Evolutionary conservation across 257 asterid genomes (phyloP), one percentile per base, ranked within the genome.

Genomic region (Solanum arcanum): DNA sequence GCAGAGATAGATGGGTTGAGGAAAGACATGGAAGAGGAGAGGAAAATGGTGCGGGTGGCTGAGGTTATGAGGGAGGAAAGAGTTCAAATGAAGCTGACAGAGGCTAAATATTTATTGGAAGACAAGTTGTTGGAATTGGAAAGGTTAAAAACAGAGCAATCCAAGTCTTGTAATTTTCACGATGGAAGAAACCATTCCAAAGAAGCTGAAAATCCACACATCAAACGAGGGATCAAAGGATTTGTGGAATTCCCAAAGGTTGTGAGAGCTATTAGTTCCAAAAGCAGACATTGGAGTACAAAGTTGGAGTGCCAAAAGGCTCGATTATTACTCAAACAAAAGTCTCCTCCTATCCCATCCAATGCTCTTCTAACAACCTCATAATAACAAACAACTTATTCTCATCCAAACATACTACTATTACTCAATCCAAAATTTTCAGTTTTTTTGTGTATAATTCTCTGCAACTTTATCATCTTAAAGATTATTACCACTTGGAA

Each of bases 181-280:
- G 9, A 84, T 78, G 87, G 90, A 72, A 95, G 86, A 66, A 88
- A 84, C 20, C 42, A 29, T 9, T 86, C 86, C 5, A 86, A 89
- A 2, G 95, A 93, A 62, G 82, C 93, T 25, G 96, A 94, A 87
- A 96, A 96, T 92, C 99, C 95, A 0, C 99, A 96, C 64, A 95
- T 96, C 86, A 92, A 56, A 69, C 86, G 98, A 86, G 99, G 99
- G 93, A 93, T 95, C 69, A 95, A 92, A 90, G 99, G 98, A 86
- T 95, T 96, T 27, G 98, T 96, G 1, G 99, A 96, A 68, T 96
- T 96, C 68, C 99, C 99, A 2, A 95, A 81, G 87, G 97, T 95
- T 59, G 93, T 94, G 14, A 46, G 94, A 80, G 98, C 96, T 7
- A 92, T 94, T 25, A 97, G 99, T 4, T 92, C 95, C 86, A 95